phyloP scores from a whole-genome alignment of 169 alveolate genomes.

The Plasmodium vinckei region DNA sequence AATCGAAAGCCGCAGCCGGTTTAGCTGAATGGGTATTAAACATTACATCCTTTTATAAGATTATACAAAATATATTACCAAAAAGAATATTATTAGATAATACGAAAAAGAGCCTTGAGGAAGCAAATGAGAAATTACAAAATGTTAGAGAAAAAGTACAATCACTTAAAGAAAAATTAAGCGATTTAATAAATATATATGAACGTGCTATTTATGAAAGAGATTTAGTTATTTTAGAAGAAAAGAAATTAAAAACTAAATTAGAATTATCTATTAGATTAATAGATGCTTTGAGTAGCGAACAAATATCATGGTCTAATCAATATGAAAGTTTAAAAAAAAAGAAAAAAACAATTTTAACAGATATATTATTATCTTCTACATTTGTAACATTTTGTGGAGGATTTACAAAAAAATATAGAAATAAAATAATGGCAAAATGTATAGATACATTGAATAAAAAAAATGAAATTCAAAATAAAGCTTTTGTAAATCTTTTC shows the following conservation, averaged over 20 bases:
- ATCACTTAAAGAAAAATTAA: constrained; percentile 87
- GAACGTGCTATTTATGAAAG: constrained; percentile 94
- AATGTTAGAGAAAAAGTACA: constrained; percentile 92
- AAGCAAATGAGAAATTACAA: constrained; percentile 93
- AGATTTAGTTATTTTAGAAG: constrained; percentile 94
- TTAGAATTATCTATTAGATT: constrained; percentile 94
- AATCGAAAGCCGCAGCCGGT: constrained; percentile 95
- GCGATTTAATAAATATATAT: constrained; percentile 86
- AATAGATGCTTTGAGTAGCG: constrained; percentile 94
- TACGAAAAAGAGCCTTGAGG: constrained; percentile 91
- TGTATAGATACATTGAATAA: constrained; percentile 52
- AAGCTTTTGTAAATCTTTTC: constrained; percentile 7
- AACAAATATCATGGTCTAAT: constrained; percentile 94
- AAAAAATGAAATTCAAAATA: constrained; percentile 62
- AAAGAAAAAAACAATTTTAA: constrained; percentile 90
- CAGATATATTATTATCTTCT: constrained; percentile 94
- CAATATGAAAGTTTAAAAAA: constrained; percentile 90
- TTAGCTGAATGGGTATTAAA: constrained; percentile 88
- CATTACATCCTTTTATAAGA: constrained; percentile 94
- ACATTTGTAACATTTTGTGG: constrained; percentile 97
- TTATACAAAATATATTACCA: constrained; percentile 95
- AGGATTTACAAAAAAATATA: constrained; percentile 94
- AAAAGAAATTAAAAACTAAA: constrained; percentile 93
- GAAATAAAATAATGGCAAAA: constrained; percentile 90
- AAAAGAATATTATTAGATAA: constrained; percentile 92